Base-by-base conservation (phyloP, 352 stramenopile species). In the Phytophthora pistaciae region DNA sequence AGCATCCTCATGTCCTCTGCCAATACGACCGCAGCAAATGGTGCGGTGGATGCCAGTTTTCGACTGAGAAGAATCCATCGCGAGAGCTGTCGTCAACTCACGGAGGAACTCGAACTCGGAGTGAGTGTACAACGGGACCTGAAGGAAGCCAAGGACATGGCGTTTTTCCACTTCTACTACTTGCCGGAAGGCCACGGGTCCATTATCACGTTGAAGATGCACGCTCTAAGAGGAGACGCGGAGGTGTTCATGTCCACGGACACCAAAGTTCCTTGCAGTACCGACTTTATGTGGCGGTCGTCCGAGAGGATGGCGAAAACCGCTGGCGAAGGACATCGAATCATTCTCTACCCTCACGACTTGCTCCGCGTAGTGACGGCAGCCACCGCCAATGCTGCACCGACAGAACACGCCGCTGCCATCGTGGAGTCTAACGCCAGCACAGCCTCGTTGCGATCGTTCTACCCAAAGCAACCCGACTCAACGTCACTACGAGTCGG, bases 231-330 rank as follows among this genome's bases (percentile, higher is more conserved):
- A 8, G 87, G 87, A 23, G 79, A 91, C 20, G 85, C 82, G 3
- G 84, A 92, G 40, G 56, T 90, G 44, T 92, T 93, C 54, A 64
- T 94, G 70, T 93, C 85, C 0, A 92, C 83, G 0, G 72, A 90
- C n/a, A 94, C 87, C 11, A 83, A 77, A 56, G 84, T 82, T 3
- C 87, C 85, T 13, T 91, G 85, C 53, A 62, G 74, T 10, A 88
- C 82, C 0, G 85, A 94, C 48, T 93, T 85, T 53, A 92, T 87
- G 87, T 94, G 87, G 87, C 75, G 81, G 11, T 85, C 82, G 1
- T 58, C 38, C 49, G 73, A 68, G 62, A 74, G 29, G 64, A 54
- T 62, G 14, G 36, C 20, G 42, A 72, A 55, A 53, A 56, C 62
- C 6, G 40, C 64, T n/a, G 56, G 64, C 1, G 72, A 81, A 48